A percentile compares a stretch with the other conserved stretches of the same genome.
Conservation (phyloP, 306 rosid genomes). For the Gastrolobium villosum region DNA sequence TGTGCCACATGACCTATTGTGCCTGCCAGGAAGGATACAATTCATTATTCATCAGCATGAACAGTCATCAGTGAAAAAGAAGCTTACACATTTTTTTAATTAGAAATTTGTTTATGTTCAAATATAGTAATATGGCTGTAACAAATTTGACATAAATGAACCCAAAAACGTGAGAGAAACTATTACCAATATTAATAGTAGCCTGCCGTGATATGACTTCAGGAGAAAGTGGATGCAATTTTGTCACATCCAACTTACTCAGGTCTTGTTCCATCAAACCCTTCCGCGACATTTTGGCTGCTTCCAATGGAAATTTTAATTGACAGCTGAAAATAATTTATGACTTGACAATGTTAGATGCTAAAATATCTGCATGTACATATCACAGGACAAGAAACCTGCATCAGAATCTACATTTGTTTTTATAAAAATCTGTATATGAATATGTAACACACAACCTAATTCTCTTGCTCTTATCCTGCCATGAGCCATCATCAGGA, state of each 20-base stretch:
- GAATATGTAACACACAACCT: background rate
- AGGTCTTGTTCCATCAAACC: constrained; percentile 98
- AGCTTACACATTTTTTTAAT: background rate
- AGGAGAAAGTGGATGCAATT: constrained; percentile 91
- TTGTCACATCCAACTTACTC: constrained; percentile 87
- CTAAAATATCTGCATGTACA: constrained; percentile 25
- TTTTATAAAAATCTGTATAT: background rate
- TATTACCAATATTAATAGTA: constrained; percentile 88
- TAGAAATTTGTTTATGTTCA: background rate
- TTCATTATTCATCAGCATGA: constrained; percentile 44
- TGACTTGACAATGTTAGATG: constrained; percentile 11
- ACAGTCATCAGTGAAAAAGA: constrained; percentile 2
- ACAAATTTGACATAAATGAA: background rate
- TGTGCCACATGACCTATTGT: constrained; percentile 99
- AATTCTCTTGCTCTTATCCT: constrained; percentile 8
- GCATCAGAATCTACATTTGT: constrained; percentile 14
- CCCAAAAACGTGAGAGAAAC: background rate
- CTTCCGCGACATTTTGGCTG: constrained; percentile 78
- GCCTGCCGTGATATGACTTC: constrained; percentile 99
- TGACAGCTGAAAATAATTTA: background rate
- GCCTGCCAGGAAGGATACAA: constrained; percentile 57
- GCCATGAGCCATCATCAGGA: constrained; percentile 1
- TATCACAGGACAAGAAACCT: constrained; percentile 21
- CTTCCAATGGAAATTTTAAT: constrained; percentile 25
- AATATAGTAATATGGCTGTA: background rate